These are phyloP conservation scores for Trametes cingulata DNA, from an alignment of 768 basidiomycete genomes.

Conservation along the genomic window DNA sequence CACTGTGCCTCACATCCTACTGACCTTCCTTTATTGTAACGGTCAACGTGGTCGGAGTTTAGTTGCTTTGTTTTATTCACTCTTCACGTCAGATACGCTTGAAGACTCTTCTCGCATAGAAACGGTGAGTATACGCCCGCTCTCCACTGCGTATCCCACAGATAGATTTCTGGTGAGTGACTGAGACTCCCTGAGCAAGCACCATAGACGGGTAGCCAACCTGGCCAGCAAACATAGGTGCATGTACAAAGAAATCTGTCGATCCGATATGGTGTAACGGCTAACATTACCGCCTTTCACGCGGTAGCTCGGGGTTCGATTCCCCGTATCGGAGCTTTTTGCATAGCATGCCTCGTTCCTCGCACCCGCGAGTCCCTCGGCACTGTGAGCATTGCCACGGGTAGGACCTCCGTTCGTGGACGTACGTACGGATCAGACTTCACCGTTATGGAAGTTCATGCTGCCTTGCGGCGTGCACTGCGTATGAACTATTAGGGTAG, in stretches of 20 bases:
- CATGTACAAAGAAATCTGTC: neutral
- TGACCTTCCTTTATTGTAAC: conserved; percentile 18
- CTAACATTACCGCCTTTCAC: conserved; percentile 41
- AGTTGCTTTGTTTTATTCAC: conserved; percentile 14
- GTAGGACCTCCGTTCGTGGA: neutral
- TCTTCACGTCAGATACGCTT: conserved; percentile 1
- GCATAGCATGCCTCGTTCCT: neutral
- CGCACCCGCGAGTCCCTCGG: too few species aligned
- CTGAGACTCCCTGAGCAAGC: too few species aligned
- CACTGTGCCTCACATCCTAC: conserved; percentile 2
- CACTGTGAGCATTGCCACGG: neutral
- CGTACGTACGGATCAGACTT: neutral
- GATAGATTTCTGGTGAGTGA: neutral
- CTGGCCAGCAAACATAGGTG: neutral
- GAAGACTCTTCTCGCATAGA: neutral
- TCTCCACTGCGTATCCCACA: neutral
- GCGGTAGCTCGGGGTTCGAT: conserved; percentile 45
- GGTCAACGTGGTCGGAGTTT: neutral
- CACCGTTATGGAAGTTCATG: neutral
- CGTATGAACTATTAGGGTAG: neutral
- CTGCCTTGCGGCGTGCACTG: neutral
- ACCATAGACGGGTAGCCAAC: neutral
- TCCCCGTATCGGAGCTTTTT: conserved; percentile 40
- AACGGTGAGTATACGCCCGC: neutral
- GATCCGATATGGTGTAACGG: conserved; percentile 41